Evolutionary conservation across 177 flowering plant species (phyloP).

Genomic region (Vitis hybrid): DNA sequence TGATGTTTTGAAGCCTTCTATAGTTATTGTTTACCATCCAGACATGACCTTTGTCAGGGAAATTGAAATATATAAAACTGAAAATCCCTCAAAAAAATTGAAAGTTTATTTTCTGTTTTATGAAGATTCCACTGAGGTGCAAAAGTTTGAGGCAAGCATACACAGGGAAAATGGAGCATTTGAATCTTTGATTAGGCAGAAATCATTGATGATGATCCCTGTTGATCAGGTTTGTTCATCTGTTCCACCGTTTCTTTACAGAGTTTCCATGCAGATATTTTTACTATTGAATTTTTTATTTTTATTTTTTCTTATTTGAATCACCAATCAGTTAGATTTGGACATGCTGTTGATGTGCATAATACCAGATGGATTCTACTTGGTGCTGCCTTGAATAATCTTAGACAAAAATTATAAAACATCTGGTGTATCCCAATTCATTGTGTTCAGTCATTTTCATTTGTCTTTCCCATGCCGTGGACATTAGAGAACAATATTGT

Average conservation of each 20-base stretch:
- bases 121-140: constrained; percentile 91
- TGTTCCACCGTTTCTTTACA: neutral
- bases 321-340: neutral
- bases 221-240: constrained; percentile 66
- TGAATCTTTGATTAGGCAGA: constrained; percentile 94
- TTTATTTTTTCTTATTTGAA: neutral
- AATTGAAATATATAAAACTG: constrained; percentile 88
- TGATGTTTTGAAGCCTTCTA: constrained; percentile 75
- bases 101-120: constrained; percentile 94
- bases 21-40: constrained; percentile 86
- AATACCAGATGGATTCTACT: neutral
- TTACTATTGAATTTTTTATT: neutral
- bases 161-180: constrained; percentile 94
- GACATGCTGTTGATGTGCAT: constrained; percentile 1
- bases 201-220: constrained; percentile 93
- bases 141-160: constrained; percentile 96
- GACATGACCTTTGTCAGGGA: constrained; percentile 86
- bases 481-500: too few species aligned
- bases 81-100: constrained; percentile 66
- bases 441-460: too few species aligned
- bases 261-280: neutral
- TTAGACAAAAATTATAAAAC: too few species aligned
- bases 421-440: too few species aligned
- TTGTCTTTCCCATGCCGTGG: too few species aligned
- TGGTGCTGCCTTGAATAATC: neutral